phyloP scores from a whole-genome alignment of 148 eudicot species.

The Chenopodium album region DNA sequence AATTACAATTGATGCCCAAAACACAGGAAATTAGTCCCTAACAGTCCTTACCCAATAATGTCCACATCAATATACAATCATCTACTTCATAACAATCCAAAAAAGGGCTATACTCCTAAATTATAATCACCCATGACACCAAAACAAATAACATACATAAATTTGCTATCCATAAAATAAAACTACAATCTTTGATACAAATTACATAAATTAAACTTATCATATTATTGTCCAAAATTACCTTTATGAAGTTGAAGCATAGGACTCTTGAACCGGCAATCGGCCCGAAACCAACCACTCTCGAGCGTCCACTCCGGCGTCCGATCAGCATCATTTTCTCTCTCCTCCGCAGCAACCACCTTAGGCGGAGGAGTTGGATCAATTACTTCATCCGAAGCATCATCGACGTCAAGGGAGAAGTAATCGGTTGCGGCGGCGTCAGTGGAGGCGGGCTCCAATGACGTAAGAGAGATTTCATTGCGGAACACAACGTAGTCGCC shows the following conservation, averaged over 20 bases:
- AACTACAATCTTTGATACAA: background rate
- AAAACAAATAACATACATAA: background rate
- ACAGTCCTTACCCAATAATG: background rate
- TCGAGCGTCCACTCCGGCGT: constrained; percentile 57
- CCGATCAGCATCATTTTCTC: constrained; percentile 32
- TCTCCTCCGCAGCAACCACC: constrained; percentile 19
- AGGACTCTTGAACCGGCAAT: constrained; percentile 75
- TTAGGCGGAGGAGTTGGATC: background rate
- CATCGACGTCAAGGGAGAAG: constrained; percentile 62
- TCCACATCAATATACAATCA: background rate
- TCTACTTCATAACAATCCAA: background rate
- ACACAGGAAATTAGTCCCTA: background rate
- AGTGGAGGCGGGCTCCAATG: constrained; percentile 21
- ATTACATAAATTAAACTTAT: background rate
- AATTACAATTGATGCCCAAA: background rate
- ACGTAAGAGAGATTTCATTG: constrained; percentile 49
- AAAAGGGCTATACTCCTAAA: background rate
- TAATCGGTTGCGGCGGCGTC: constrained; percentile 49
- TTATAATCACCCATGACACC: background rate
- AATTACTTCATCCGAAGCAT: constrained; percentile 13
- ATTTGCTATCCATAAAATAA: background rate
- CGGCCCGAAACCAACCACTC: constrained; percentile 77
- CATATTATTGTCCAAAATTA: background rate
- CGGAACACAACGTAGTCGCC: constrained; percentile 63
- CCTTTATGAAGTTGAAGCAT: constrained; percentile 98